Conservation (phyloP, 108 stramenopile species). For the Heterococcus sp. region DNA sequence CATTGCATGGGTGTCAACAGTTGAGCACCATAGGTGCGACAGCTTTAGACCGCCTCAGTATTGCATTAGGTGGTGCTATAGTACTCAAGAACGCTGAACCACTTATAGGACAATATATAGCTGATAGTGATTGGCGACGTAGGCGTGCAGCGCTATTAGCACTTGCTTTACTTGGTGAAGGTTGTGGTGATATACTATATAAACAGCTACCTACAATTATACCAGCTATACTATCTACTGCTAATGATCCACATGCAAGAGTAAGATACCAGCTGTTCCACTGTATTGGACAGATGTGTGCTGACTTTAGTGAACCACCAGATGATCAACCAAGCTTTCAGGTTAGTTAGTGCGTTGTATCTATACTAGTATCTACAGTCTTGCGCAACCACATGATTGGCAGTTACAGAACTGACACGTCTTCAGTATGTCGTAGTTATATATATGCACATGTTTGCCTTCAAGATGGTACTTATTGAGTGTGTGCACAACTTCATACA, state of each 20-base stretch:
- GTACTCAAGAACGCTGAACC: constrained; percentile 20
- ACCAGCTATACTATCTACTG: no score
- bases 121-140: constrained; percentile 15
- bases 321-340: neutral
- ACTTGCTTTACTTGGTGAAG: constrained; percentile 27
- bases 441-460: no score
- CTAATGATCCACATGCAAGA: constrained; percentile 18
- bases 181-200: neutral
- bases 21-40: constrained; percentile 20
- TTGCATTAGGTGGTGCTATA: constrained; percentile 26
- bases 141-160: constrained; percentile 26
- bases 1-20: no score
- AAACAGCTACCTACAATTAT: neutral
- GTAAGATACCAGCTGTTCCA: constrained; percentile 14
- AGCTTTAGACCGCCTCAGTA: constrained; percentile 22
- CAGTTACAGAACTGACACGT: no score
- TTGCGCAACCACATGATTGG: no score
- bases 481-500: no score
- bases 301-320: constrained; percentile 12
- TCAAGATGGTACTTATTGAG: no score
- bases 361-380: no score
- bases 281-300: constrained; percentile 23
- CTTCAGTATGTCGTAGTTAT: no score
- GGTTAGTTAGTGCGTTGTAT: no score
- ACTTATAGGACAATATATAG: constrained; percentile 2